Evolutionary conservation across 208 protist genomes (phyloP), one percentile per base, ranked within the genome.

Genomic region (Acanthamoeba royreba): DNA sequence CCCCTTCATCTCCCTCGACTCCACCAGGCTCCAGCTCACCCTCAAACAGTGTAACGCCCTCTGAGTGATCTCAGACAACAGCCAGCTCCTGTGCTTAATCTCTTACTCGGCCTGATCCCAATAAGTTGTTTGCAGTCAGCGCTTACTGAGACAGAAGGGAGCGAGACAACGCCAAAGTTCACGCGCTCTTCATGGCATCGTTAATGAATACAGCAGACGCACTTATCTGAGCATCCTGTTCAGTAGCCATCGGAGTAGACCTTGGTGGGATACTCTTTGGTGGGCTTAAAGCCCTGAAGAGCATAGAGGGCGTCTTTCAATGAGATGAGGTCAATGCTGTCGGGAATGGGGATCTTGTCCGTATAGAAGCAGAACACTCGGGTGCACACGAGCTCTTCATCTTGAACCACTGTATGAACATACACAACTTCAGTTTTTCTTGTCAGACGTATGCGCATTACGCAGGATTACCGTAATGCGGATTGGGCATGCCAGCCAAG

Each of bases 321-420:
- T 45, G 38, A 47, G 83, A 25, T 17, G 25, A 90, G 83, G 52
- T 90, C 83, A 11, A 90, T 52, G 46, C 40, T 90, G 83, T 61
- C 83, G 1, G 83, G 83, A n/a, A 90, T 90, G 43, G 74, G 38
- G 35, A 45, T 42, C 52, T 61, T 90, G 83, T 90, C 53, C 35
- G 83, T 90, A 42, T 90, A 90, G 83, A 90, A 72, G 53, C 83
- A 90, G 53, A 90, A 90, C 35, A 90, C 31, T 4, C 47, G 45
- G 22, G 83, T 90, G 83, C 31, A 72, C 15, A 90, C 83, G 49
- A 90, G 83, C 17, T 90, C 83, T 42, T 90, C 83, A 38, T 90
- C 52, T 47, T 38, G 49, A 15, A 90, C 83, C 31, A 90, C 83
- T 85, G 74, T 58, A 58, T 58, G 22, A 58, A 58, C 49, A 58